Base-by-base conservation (phyloP, 2,329 filamentous ascomycete species). In the Parasarocladium wereldwijsianum region DNA sequence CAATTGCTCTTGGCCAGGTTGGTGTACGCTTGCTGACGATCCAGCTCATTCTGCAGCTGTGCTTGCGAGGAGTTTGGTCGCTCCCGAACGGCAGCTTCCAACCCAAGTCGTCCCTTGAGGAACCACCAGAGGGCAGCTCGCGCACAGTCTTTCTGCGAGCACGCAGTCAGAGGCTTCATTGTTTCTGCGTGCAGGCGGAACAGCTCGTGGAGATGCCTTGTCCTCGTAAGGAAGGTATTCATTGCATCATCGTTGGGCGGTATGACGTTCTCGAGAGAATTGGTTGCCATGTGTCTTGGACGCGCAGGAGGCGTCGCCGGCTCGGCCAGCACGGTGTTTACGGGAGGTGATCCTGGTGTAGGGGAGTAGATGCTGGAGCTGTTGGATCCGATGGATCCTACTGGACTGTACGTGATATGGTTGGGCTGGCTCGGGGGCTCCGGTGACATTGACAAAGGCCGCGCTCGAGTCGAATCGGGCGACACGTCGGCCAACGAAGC, bases 91-190 rank as follows among this genome's bases (percentile, higher is more conserved):
- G 76, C 62, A 9, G 57, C 52, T 49, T 93, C 86, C 30, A 93
- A 62, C 8, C 75, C 73, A 44, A 76, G 70, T 36, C 85, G 75
- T 13, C 85, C 86, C 40, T 72, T 78, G 26, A 93, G 48, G 44
- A 93, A 92, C 86, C 86, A 94, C 86, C 86, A 94, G 1, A 82
- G 59, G 4, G 73, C 76, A 15, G 75, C 76, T 34, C 81, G 68
- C 8, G 78, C 62, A 58, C 86, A 77, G 35, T 84, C 71, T 26
- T 66, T 61, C 1, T 77, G 62, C 0, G 71, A 59, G 29, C 70
- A 76, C 17, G 66, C 63, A 32, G 70, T 62, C 4, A 85, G 48
- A 0, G 81, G 73, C 37, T 70, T 74, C 17, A 76, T 62, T 18
- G 75, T 68, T 49, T 93, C 82, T 0, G 84, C 76, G 34, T 86